Base-by-base conservation (phyloP, 2,329 filamentous ascomycete species). In the Pleurostoma richardsiae region DNA sequence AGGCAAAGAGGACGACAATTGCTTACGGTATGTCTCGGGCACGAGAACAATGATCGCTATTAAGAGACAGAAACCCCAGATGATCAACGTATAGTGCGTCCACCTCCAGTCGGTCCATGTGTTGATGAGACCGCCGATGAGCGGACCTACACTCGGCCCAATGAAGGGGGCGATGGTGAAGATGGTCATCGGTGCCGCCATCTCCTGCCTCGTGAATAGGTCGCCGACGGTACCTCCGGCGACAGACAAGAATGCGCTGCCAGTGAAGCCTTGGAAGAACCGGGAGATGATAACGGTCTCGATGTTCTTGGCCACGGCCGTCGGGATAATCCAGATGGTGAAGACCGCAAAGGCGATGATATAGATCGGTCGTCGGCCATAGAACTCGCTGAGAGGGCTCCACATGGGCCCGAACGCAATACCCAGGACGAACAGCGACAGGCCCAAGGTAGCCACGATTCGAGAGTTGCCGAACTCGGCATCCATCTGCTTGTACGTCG, bases 161-260 rank as follows among this genome's bases (percentile, higher is more conserved):
- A 80, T 67, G 62, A 87, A 86, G 1, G 83, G 84, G 2, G 73
- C 74, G 6, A 82, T 70, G 4, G 84, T 82, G 60, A 86, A 95
- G 11, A 95, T 71, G 68, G 90, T 84, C 91, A 96, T 95, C 3
- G 90, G 90, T 5, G 79, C 77, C 54, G 85, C 83, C 47, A 95
- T 79, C 53, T 88, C 76, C 48, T 84, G 70, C 41, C 77, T 75
- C 8, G 72, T 69, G 59, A 92, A 94, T 53, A 92, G 67, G 59
- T 95, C 90, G 31, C 89, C 87, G 11, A 95, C 88, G 0, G 88
- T 95, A 10, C 90, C 89, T 39, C 90, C 90, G 0, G 89, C 86
- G 2, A 96, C 89, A 48, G 79, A 79, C 49, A 87, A 62, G 53
- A 86, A 86, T 3, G 82, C 79, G 52, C 78, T 82, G 3, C 87